These are phyloP conservation scores for Stephanocyclus meneghinianus DNA, from an alignment of 352 stramenopile genomes.

Conservation along the genomic window DNA sequence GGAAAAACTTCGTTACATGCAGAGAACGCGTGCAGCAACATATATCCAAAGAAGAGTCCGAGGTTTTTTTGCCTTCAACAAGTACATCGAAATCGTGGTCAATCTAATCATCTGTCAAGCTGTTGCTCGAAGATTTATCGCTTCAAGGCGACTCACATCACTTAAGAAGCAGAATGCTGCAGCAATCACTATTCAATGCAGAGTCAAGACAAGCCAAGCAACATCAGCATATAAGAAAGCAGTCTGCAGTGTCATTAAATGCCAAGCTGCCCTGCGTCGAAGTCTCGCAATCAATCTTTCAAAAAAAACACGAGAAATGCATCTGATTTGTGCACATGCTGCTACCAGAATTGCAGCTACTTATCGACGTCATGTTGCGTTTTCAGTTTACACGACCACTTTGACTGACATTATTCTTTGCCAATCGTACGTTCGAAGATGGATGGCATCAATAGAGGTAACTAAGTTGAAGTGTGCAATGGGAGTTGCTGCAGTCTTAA, in stretches of 20 bases:
- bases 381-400: neutral
- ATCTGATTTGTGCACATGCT: neutral
- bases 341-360: neutral
- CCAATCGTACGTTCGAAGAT: constrained; percentile 10
- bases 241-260: neutral
- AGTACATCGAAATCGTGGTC: constrained; percentile 8
- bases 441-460: neutral
- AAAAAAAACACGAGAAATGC: neutral
- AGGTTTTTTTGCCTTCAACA: neutral
- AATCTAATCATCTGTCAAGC: constrained; percentile 26
- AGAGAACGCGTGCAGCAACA: neutral
- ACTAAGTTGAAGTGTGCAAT: neutral
- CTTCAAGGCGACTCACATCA: neutral
- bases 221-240: neutral
- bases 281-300: neutral
- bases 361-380: constrained; percentile 4
- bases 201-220: neutral
- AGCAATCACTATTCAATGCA: neutral
- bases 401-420: constrained; percentile 16
- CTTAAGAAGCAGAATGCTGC: neutral
- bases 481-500: neutral
- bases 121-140: neutral
- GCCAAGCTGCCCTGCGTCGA: neutral
- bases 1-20: neutral
- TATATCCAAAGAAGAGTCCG: constrained; percentile 10